Conservation (phyloP, 2,329 filamentous ascomycete species). For the Erysiphe neolycopersici region DNA sequence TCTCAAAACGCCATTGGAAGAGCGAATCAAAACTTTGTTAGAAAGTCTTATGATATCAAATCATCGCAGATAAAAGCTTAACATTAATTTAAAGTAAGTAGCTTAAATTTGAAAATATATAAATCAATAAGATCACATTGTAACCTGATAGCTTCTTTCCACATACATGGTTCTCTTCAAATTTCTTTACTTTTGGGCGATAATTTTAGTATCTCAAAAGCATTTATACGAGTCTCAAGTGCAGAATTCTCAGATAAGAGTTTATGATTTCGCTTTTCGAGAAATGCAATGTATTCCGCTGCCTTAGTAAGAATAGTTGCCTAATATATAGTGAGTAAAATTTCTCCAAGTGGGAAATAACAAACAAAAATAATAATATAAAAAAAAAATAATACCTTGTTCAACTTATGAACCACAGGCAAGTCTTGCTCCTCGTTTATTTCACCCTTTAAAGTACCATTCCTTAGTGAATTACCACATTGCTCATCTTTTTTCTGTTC, state of each 20-base stretch:
- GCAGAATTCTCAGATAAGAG: conserved; percentile 56
- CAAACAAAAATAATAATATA: not conserved
- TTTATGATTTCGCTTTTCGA: conserved; percentile 72
- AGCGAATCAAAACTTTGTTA: too few species aligned
- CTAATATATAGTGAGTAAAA: conserved; percentile 1
- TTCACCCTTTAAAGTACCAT: conserved; percentile 39
- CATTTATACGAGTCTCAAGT: conserved; percentile 52
- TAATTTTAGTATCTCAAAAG: conserved; percentile 24
- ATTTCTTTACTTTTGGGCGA: conserved; percentile 56
- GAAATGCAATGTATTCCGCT: conserved; percentile 81
- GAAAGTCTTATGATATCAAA: too few species aligned
- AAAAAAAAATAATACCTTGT: conserved; percentile 62
- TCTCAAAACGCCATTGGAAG: too few species aligned
- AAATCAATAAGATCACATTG: too few species aligned
- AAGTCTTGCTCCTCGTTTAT: conserved; percentile 59
- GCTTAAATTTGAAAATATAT: too few species aligned
- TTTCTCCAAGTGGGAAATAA: not conserved
- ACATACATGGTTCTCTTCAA: conserved; percentile 41
- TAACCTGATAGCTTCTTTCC: too few species aligned
- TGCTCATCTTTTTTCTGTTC: not conserved
- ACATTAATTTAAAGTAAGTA: too few species aligned
- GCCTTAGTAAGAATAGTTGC: conserved; percentile 51
- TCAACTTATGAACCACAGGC: conserved; percentile 74
- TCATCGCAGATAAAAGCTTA: too few species aligned
- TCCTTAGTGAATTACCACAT: conserved; percentile 9